Conservation (phyloP, 1,139 yeast genomes). For the Sugiyamaella pinicola region DNA sequence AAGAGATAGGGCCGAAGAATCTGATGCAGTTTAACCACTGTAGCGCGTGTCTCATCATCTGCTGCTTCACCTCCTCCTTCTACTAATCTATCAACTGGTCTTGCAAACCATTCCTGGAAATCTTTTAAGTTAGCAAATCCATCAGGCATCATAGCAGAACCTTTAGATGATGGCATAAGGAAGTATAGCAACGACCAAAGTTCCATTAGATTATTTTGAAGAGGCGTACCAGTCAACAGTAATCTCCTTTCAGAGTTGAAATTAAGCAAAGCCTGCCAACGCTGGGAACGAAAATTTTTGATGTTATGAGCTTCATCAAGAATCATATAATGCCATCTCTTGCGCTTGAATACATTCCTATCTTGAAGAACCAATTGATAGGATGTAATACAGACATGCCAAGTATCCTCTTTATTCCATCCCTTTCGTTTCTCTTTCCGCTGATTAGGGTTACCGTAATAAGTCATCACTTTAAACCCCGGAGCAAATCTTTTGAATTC, state of each 20-base stretch:
- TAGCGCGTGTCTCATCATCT: conserved; percentile 74
- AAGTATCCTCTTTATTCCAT: conserved; percentile 95
- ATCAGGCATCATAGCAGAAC: conserved; percentile 75
- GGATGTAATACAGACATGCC: conserved; percentile 96
- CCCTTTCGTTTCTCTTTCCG: conserved; percentile 95
- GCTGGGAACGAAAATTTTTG: conserved; percentile 90
- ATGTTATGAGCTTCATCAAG: conserved; percentile 98
- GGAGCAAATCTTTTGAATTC: conserved; percentile 98
- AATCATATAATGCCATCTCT: conserved; percentile 95
- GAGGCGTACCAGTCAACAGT: conserved; percentile 91
- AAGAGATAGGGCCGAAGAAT: conserved; percentile 89
- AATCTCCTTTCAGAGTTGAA: conserved; percentile 90
- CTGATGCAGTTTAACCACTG: conserved; percentile 88
- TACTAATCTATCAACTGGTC: conserved; percentile 89
- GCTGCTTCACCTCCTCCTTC: conserved; percentile 68
- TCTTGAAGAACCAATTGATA: conserved; percentile 96
- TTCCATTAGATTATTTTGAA: conserved; percentile 89
- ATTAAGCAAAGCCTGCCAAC: conserved; percentile 95
- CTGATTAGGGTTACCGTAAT: conserved; percentile 97
- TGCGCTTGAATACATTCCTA: conserved; percentile 88
- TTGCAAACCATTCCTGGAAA: conserved; percentile 98
- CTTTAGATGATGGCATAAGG: conserved; percentile 88
- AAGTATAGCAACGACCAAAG: conserved; percentile 92
- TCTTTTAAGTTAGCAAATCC: conserved; percentile 96
- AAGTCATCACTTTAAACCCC: conserved; percentile 92